Conservation (phyloP, 2,329 filamentous ascomycete genomes). For the Trichoderma citrinoviride region DNA sequence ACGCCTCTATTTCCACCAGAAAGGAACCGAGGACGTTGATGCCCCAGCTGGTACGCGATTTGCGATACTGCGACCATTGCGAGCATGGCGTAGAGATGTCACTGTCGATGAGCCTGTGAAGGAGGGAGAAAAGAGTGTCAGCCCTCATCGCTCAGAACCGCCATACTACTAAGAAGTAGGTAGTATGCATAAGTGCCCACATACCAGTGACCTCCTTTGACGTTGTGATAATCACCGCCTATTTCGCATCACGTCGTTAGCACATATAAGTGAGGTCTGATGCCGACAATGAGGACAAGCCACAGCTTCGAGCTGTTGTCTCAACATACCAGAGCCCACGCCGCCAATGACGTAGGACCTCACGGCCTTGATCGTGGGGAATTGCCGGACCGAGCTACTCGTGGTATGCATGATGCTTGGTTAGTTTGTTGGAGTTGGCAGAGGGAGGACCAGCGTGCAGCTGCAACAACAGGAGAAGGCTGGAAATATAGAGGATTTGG, state of each 20-base stretch:
- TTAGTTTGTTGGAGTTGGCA: background rate
- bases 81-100: constrained; percentile 78
- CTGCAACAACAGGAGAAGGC: background rate
- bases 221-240: constrained; percentile 79
- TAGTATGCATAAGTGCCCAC: constrained; percentile 23
- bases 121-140: background rate
- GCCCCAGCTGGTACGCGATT: constrained; percentile 86
- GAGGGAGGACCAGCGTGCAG: background rate
- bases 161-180: too few species aligned
- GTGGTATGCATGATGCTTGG: constrained; percentile 41
- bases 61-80: constrained; percentile 79
- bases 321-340: constrained; percentile 33
- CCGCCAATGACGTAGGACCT: constrained; percentile 47
- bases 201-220: constrained; percentile 68
- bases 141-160: background rate
- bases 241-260: constrained; percentile 25
- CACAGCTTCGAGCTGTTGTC: background rate
- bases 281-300: background rate
- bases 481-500: constrained; percentile 1
- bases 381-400: constrained; percentile 50
- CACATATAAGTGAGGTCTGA: background rate
- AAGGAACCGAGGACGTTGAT: constrained; percentile 95
- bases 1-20: constrained; percentile 83
- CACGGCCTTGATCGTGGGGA: constrained; percentile 74
- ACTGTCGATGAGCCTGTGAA: constrained; percentile 78